Evolutionary conservation across 495 filamentous ascomycete genomes (phyloP).

Genomic region (Aspergillus sclerotiicarbonarius): DNA sequence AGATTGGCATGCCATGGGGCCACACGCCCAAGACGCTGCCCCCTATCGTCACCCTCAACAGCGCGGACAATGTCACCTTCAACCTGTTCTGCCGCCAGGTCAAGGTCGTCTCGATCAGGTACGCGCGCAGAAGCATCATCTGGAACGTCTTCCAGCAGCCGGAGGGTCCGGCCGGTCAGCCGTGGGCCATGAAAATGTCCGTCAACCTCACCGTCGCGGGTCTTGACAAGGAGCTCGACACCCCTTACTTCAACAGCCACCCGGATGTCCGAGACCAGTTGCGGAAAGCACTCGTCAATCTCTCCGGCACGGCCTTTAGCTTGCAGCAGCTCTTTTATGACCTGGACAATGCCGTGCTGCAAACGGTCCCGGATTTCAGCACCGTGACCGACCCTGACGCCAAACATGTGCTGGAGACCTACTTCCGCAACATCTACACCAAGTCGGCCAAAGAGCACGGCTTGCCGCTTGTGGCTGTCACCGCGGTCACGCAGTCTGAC

Average conservation of each 20-base stretch:
- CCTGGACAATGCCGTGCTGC: conserved; percentile 9
- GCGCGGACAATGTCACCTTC: conserved; percentile 1
- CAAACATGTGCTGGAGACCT: neutral
- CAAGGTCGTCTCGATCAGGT: neutral
- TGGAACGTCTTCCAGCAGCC: conserved; percentile 2
- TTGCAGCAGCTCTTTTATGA: conserved; percentile 13
- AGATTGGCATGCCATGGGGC: conserved; percentile 8
- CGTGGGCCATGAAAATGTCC: neutral
- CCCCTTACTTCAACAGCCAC: conserved; percentile 7
- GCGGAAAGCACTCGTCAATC: neutral
- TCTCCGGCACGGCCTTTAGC: conserved; percentile 13
- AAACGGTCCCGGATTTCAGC: neutral
- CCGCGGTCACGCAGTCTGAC: neutral
- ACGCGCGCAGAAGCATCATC: neutral
- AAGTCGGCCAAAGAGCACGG: neutral
- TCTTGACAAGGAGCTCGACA: conserved; percentile 10
- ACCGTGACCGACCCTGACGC: neutral
- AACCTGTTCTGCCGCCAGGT: conserved; percentile 11
- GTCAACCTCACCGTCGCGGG: conserved; percentile 1
- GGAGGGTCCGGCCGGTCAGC: neutral
- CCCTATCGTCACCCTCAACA: conserved; percentile 4
- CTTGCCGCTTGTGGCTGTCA: conserved; percentile 8
- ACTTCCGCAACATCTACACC: neutral
- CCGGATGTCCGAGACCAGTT: neutral
- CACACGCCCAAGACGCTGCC: neutral